A percentile compares a stretch with the other conserved stretches of the same genome.
These are phyloP conservation scores for Globisporangium sylvaticum DNA, from an alignment of 352 stramenopile genomes.

Conservation along the genomic window DNA sequence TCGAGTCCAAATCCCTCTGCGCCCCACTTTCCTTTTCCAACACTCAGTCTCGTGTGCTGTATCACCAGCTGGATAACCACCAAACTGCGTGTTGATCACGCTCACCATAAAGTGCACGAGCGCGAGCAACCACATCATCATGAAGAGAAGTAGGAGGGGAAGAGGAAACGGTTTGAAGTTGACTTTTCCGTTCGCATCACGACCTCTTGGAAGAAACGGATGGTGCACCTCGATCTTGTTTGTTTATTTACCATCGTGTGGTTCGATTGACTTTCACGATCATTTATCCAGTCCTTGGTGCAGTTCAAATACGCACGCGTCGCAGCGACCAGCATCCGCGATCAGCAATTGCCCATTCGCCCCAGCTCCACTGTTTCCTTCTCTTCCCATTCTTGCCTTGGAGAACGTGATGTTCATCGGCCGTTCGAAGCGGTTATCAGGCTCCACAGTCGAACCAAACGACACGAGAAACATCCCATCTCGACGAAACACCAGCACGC, in stretches of 20 bases:
- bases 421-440: conserved; percentile 37
- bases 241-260: not conserved
- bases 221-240: not conserved
- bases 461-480: conserved; percentile 36
- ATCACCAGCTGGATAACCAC: no score
- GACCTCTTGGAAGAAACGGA: no score
- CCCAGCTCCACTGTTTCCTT: not conserved
- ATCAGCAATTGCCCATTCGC: conserved; percentile 1
- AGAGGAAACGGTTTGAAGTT: no score
- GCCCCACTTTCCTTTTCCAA: no score
- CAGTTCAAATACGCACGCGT: conserved; percentile 13
- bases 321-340: conserved; percentile 4
- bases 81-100: no score
- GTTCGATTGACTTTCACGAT: not conserved
- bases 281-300: not conserved
- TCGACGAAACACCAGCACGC: conserved; percentile 43
- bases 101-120: no score
- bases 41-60: no score
- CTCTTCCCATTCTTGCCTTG: not conserved
- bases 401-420: conserved; percentile 25
- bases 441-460: conserved; percentile 46
- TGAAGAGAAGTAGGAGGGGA: no score
- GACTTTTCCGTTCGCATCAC: no score
- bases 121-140: no score
- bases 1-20: no score